These are phyloP conservation scores for Fusarium proliferatum DNA, from an alignment of 2,329 filamentous ascomycete species.

Conservation along the genomic window DNA sequence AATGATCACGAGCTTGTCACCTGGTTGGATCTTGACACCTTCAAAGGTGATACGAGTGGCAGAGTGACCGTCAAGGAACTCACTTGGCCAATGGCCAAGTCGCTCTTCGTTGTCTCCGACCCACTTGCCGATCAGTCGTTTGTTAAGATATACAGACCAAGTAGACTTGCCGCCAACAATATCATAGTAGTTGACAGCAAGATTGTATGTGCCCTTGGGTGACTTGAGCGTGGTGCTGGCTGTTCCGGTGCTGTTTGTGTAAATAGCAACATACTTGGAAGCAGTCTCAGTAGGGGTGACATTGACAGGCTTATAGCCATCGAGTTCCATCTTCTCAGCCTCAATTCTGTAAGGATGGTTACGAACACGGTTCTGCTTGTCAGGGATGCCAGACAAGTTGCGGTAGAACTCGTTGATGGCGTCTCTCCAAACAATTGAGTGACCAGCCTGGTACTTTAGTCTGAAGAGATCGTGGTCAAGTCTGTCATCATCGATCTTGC, in stretches of 20 bases:
- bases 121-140: constrained; percentile 66
- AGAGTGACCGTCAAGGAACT: constrained; percentile 72
- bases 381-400: constrained; percentile 67
- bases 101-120: constrained; percentile 67
- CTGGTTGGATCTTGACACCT: constrained; percentile 60
- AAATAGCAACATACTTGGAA: constrained; percentile 48
- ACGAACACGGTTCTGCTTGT: constrained; percentile 65
- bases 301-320: constrained; percentile 64
- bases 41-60: constrained; percentile 71
- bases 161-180: constrained; percentile 66
- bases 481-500: constrained; percentile 68
- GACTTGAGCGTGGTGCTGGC: constrained; percentile 12
- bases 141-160: constrained; percentile 66
- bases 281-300: constrained; percentile 71
- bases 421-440: constrained; percentile 77
- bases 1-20: constrained; percentile 65
- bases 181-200: constrained; percentile 76
- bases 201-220: constrained; percentile 63
- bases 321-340: constrained; percentile 72
- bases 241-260: constrained; percentile 18
- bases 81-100: constrained; percentile 68
- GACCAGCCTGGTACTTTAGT: constrained; percentile 74
- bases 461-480: constrained; percentile 69
- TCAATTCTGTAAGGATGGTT: constrained; percentile 75
- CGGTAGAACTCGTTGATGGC: constrained; percentile 72